Evolutionary conservation across 345 rosid species (phyloP), one percentile per base, ranked within the genome.

Genomic region (Boechera divaricarpa): DNA sequence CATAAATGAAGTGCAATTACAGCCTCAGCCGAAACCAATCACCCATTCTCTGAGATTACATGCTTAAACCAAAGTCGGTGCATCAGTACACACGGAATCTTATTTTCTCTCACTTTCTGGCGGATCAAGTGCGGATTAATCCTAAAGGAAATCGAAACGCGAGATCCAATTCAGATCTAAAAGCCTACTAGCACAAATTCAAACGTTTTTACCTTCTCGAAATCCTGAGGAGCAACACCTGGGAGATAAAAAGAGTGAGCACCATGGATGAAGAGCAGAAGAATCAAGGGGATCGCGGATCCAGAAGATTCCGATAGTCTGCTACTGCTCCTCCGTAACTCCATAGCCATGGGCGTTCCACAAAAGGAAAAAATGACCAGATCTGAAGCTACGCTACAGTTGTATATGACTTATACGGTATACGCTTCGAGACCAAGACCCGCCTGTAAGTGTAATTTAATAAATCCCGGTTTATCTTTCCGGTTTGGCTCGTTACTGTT

Each of bases 201-300:
- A 35, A 33, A 55, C 41, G 57, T 63, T 32, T 51, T 32, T 51
- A 92, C 98, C 97, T 87, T 90, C 12, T 79, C 77, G 86, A 94
- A 92, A 85, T 94, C 97, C 83, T 87, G 85, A 63, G 98, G 98
- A 52, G 97, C 97, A 78, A 94, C 98, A 67, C 98, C 98, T 9
- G 98, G 98, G 75, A 94, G 98, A 83, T 94, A 94, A 87, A 94
- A 94, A 84, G 85, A 87, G 82, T 82, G 82, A 32, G 71, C 83
- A 76, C 82, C 85, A 72, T 87, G 92, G 84, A 90, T 75, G 52
- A 86, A 82, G 55, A 83, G 73, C 26, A 87, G 80, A 58, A 80
- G 33, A 68, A 87, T 16, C 24, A 85, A 64, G 7, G 71, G 77
- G 49, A 78, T 63, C 72, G 57, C 65, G 21, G 77, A 76, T 80